Base-by-base conservation (phyloP, 768 basidiomycete species). In the Leccinum broughii region DNA sequence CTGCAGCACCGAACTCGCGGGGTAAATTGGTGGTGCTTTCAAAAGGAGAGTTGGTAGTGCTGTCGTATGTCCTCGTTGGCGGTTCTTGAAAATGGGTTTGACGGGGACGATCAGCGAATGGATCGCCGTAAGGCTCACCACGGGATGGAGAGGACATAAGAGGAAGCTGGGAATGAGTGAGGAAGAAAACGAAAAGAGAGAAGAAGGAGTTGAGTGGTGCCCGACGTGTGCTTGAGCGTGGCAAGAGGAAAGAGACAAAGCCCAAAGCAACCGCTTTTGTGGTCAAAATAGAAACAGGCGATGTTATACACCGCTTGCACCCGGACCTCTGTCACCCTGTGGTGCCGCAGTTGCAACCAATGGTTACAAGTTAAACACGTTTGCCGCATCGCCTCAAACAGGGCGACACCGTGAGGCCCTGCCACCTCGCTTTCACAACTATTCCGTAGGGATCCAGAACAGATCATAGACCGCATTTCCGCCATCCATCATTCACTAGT, bases 61-160 rank as follows among this genome's bases (percentile, higher is more conserved):
- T 72, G 57, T 74, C 75, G 63, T 79, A 82, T 41, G 82, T 77
- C 30, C 75, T 73, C 41, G 77, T 64, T 58, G 83, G 81, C 64
- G 89, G 87, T 37, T 81, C 77, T 67, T 89, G 89, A 56, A 75
- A 73, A 54, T 84, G 86, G 48, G 83, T 76, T 55, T 80, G 83
- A 56, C 80, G 84, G 57, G 84, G 81, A 22, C 84, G 80, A 76
- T 92, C 90, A 53, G 85, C 79, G 71, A 92, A 93, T 6, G 92
- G 92, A 72, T 93, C 89, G 32, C 75, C 78, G 55, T 80, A 80
- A 17, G 68, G 73, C 60, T 73, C 73, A 51, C 67, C 69, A 30
- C 71, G 73, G 56, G 75, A 61, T 6, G 70, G 60, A 54, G 68
- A 70, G 48, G 74, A 63, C 73, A 74, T 74, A 39, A 13, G 51